Conservation (phyloP, 1,284 basidiomycete species). For the Sporisorium graminicola region DNA sequence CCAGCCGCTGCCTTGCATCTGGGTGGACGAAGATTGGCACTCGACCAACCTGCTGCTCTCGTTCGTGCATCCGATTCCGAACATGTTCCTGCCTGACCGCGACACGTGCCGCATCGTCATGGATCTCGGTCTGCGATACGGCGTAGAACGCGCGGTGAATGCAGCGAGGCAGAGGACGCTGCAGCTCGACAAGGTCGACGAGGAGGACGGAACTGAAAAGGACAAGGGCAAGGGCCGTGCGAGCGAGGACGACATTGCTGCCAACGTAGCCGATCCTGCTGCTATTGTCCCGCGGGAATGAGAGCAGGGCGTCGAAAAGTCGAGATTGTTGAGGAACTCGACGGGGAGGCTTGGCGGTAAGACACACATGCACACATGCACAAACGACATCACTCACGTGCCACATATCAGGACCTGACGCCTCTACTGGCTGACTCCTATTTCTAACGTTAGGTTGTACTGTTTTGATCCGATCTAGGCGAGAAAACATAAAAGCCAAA, state of each 20-base stretch:
- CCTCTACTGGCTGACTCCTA: not conserved
- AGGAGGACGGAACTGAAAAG: conserved; percentile 16
- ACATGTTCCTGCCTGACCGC: conserved; percentile 40
- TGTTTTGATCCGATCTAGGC: not conserved
- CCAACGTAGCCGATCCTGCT: conserved; percentile 11
- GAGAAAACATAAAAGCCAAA: not conserved
- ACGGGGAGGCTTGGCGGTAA: not conserved
- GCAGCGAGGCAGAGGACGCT: conserved; percentile 22
- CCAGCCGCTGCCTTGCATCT: conserved; percentile 30
- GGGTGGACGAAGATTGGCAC: conserved; percentile 46
- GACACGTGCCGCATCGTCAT: conserved; percentile 28
- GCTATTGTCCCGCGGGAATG: conserved; percentile 1
- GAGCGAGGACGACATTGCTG: conserved; percentile 30
- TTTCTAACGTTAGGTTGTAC: not conserved
- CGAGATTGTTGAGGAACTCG: not conserved
- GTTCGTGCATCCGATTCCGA: conserved; percentile 50
- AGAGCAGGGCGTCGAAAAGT: not conserved
- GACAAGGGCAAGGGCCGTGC: conserved; percentile 26
- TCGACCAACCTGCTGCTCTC: conserved; percentile 42
- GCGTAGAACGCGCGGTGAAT: conserved; percentile 20
- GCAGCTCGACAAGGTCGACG: conserved; percentile 42
- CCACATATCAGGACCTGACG: not conserved
- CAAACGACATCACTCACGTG: not conserved
- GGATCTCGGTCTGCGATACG: conserved; percentile 34
- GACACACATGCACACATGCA: not conserved